Base-by-base conservation (phyloP, 2,329 filamentous ascomycete species). In the Proliferodiscus dingleyae region DNA sequence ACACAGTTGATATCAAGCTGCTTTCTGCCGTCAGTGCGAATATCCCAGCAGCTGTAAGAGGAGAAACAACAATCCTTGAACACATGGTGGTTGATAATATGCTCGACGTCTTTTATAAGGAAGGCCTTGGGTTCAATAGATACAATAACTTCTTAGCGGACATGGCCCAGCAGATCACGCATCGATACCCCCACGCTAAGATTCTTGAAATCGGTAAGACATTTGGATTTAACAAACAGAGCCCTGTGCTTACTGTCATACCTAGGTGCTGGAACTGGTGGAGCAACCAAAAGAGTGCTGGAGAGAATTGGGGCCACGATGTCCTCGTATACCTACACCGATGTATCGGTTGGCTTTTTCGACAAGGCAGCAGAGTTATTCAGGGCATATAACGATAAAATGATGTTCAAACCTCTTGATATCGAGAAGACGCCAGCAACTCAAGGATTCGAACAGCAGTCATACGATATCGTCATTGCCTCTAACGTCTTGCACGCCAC, bases 401-500 rank as follows among this genome's bases (percentile, higher is more conserved):
- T 51, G 10, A 54, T 43, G 4, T 70, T 63, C 52, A 61, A 60
- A 21, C 56, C 54, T 2, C 57, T 69, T 4, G 60, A 70, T 29
- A 54, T 66, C 5, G 57, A 51, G 13, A 53, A 58, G 11, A 50
- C 58, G 16, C 52, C 59, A 1, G 30, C 32, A 0, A 26, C 43
- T 1, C 67, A 71, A 38, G 66, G 62, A 0, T 69, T 64, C 36
- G 21, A 48, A 0, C 51, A 51, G 0, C 44, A 39, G 1, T 47
- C 53, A 0, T 70, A 64, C 45, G 69, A 71, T 28, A 8, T 71
- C 4, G 43, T 71, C 15, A 50, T 70, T 22, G 67, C 65, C 1
- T 58, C 60, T 7, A 58, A 61, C 28, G 62, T 67, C 3, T 50
- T 73, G 0, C 65, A 71, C 41, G 65, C 67, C 1, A 71, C 68